phyloP scores from a whole-genome alignment of 371 early-diverging fungal species.

The Mucor piriformis region DNA sequence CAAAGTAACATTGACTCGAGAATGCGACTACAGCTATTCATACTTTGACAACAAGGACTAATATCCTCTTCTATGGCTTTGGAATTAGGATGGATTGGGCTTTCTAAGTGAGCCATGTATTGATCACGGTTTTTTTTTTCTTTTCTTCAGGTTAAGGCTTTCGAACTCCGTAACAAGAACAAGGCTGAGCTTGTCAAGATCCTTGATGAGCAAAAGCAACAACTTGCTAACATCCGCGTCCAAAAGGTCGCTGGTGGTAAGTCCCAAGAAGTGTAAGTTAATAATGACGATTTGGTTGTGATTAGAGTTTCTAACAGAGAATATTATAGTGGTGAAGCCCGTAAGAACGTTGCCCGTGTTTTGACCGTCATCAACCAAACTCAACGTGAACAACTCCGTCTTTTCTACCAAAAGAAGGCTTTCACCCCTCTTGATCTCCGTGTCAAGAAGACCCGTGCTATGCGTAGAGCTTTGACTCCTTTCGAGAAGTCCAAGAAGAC shows the following conservation, averaged over 20 bases:
- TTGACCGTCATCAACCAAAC: constrained; percentile 93
- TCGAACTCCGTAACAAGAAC: constrained; percentile 89
- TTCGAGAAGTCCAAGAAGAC: constrained; percentile 74
- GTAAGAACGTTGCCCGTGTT: constrained; percentile 93
- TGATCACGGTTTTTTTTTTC: no score
- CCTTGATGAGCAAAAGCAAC: constrained; percentile 91
- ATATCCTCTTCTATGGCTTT: no score
- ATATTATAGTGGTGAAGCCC: constrained; percentile 66
- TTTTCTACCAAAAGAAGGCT: constrained; percentile 88
- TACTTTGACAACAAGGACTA: no score
- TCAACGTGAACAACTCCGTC: constrained; percentile 82
- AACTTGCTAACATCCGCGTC: constrained; percentile 88
- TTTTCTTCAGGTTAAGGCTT: constrained; percentile 70
- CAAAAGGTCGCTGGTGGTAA: constrained; percentile 88
- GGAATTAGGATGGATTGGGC: no score
- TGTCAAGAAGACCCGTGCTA: constrained; percentile 95
- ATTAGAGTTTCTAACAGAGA: background rate
- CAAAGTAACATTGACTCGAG: no score
- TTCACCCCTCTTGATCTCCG: constrained; percentile 92
- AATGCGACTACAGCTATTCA: no score
- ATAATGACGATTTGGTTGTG: background rate
- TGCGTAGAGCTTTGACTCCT: constrained; percentile 91
- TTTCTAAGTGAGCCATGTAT: no score
- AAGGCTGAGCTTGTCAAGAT: constrained; percentile 88
- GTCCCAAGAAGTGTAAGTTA: constrained; percentile 79